Conservation (phyloP, 495 filamentous ascomycete species). For the Podospora bellae-mahoneyi region DNA sequence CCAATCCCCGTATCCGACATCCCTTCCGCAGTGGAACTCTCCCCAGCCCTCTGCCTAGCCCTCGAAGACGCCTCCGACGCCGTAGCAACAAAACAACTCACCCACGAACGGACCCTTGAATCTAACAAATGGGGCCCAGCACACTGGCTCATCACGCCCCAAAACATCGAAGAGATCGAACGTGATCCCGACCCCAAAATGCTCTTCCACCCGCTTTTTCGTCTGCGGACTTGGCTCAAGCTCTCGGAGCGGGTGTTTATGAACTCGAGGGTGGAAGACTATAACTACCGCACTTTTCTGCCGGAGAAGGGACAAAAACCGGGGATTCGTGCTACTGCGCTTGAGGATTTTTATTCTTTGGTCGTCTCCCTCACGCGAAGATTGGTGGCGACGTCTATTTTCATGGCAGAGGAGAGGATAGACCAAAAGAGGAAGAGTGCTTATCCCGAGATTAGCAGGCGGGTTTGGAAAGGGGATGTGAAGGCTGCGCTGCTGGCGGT, state of each 20-base stretch:
- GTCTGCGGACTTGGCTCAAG: slow-evolving; percentile 56
- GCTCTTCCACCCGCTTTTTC: slow-evolving; percentile 51
- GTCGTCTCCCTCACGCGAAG: slow-evolving; percentile 61
- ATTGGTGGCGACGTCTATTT: slow-evolving; percentile 64
- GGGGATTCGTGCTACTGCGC: slow-evolving; percentile 61
- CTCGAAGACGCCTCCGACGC: slow-evolving; percentile 66
- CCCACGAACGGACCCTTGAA: slow-evolving; percentile 53
- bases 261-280: slow-evolving; percentile 61
- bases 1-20: slow-evolving; percentile 40
- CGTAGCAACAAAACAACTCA: slow-evolving; percentile 56
- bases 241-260: slow-evolving; percentile 71
- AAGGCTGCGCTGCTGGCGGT: slow-evolving; percentile 58
- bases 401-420: slow-evolving; percentile 51
- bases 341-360: slow-evolving; percentile 71
- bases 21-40: slow-evolving; percentile 72
- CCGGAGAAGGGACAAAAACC: slow-evolving; percentile 45
- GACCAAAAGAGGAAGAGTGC: neutral
- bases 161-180: slow-evolving; percentile 30
- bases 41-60: slow-evolving; percentile 57
- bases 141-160: slow-evolving; percentile 20
- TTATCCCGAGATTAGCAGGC: neutral
- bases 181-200: slow-evolving; percentile 44
- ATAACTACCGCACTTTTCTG: slow-evolving; percentile 61
- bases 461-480: slow-evolving; percentile 59
- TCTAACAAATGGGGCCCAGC: slow-evolving; percentile 45